These are phyloP conservation scores for Phaeoacremonium minimum DNA, from an alignment of 2,329 filamentous ascomycete species.

Conservation along the genomic window DNA sequence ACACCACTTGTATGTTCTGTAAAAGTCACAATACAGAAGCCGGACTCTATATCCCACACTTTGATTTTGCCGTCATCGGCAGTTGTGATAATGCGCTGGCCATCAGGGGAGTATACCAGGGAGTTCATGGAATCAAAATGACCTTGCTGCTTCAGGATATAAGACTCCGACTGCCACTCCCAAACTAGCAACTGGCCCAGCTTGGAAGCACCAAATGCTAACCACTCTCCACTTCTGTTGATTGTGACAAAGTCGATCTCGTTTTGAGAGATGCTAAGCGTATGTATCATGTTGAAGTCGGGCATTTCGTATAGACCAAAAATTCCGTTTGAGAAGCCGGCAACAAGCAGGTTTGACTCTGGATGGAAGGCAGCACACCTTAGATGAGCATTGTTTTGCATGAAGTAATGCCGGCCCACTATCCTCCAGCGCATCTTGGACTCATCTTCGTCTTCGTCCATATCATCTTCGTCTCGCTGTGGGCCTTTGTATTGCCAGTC, in stretches of 20 bases:
- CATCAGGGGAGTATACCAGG: constrained; percentile 88
- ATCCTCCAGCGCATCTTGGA: constrained; percentile 83
- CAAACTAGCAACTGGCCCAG: constrained; percentile 94
- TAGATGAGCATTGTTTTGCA: constrained; percentile 82
- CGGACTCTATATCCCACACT: constrained; percentile 94
- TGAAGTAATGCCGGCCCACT: constrained; percentile 86
- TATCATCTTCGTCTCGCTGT: constrained; percentile 56
- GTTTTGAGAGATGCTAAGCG: constrained; percentile 88
- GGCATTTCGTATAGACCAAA: constrained; percentile 96
- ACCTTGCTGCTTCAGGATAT: constrained; percentile 96
- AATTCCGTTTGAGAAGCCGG: constrained; percentile 89
- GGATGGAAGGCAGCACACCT: constrained; percentile 90
- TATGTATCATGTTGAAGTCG: constrained; percentile 93
- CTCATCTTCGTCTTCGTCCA: constrained; percentile 54
- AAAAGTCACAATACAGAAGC: constrained; percentile 97
- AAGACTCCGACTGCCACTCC: constrained; percentile 99
- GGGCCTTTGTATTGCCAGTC: constrained; percentile 78
- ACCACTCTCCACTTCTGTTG: constrained; percentile 92
- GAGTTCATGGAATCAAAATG: constrained; percentile 96
- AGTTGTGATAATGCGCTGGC: constrained; percentile 86
- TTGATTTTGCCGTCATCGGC: constrained; percentile 98
- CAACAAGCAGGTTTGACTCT: constrained; percentile 85
- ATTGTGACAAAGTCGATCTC: constrained; percentile 93
- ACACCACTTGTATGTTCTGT: constrained; percentile 95
- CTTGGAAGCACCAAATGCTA: constrained; percentile 94